phyloP scores from a whole-genome alignment of 2,329 filamentous ascomycete genomes.

The Aspergillus brasiliensis region DNA sequence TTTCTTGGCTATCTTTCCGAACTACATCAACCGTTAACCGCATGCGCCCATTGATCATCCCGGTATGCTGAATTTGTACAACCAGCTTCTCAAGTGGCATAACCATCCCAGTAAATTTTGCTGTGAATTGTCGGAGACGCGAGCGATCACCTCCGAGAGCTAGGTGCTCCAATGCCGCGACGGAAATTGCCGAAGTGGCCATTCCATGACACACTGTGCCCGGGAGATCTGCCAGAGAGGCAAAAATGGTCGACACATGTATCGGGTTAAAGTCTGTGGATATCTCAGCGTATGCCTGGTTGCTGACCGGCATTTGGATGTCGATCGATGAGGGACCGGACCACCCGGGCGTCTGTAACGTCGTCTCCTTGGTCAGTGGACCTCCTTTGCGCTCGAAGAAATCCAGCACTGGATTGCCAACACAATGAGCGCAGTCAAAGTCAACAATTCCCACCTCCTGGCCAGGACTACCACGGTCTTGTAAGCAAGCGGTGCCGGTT shows the following conservation, averaged over 20 bases:
- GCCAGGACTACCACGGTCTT: neutral
- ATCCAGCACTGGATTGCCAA: constrained; percentile 19
- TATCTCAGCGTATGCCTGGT: constrained; percentile 92
- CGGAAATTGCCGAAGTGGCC: constrained; percentile 96
- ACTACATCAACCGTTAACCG: constrained; percentile 94
- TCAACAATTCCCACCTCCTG: constrained; percentile 9
- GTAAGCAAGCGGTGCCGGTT: constrained; percentile 10
- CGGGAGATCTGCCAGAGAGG: constrained; percentile 88
- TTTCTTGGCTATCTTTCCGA: constrained; percentile 90
- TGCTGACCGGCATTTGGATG: constrained; percentile 84
- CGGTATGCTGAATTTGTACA: constrained; percentile 88
- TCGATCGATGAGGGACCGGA: constrained; percentile 52
- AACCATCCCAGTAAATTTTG: constrained; percentile 91
- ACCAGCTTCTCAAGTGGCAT: constrained; percentile 89
- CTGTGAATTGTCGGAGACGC: constrained; percentile 91
- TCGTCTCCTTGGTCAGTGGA: neutral
- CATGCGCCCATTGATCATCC: constrained; percentile 95
- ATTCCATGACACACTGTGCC: constrained; percentile 97
- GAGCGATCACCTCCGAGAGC: constrained; percentile 84
- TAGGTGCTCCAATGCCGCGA: constrained; percentile 91
- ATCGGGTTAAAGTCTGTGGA: constrained; percentile 98
- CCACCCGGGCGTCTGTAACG: constrained; percentile 14
- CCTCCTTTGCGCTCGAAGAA: constrained; percentile 20
- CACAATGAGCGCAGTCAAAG: constrained; percentile 13
- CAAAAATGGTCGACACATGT: constrained; percentile 91